Base-by-base conservation (phyloP, 805 yeast species). In the Metschnikowia henanensis region DNA sequence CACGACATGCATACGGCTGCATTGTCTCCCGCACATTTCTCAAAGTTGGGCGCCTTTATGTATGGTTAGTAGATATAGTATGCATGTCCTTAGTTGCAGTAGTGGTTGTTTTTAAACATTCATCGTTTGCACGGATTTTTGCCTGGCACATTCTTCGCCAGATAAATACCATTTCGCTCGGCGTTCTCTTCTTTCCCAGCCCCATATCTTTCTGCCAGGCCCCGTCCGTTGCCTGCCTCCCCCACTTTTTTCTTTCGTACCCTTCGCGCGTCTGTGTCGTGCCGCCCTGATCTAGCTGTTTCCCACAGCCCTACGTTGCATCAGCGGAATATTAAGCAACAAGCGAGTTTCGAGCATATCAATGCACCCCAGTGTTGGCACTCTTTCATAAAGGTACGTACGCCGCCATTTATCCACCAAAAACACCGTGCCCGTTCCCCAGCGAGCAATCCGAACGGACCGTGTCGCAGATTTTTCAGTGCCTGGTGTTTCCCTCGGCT, bases 41-140 rank as follows among this genome's bases (percentile, higher is more conserved):
- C 41, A 36, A 34, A 29, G 41, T 22, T 16, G 26, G 45, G 46
- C 46, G 46, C 41, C 17, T 29, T 34, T 36, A 37, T 43, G 46
- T 41, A 36, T 43, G 46, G 46, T 43, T 34, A 20, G 37, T 21
- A 29, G 19, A 43, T 37, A n/a, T 4, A 37, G 4, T 19, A 41
- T 43, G 46, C 46, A 43, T 37, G 41, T 33, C 37, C 41, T 21
- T 37, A 31, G 41, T 37, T 42, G 45, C 45, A 42, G 41, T 34
- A 29, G 35, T 18, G 23, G 9, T 28, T 17, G 19, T 22, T 7
- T 15, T 20, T 22, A 18, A 19, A 19, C 18, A 32, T 26, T 19
- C 31, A 12, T n/a, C 32, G 22, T 17, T 39, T 26, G 37, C 22
- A 29, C 37, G 30, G 29, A 23, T 25, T 26, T 26, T 26, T 15